phyloP scores from a whole-genome alignment of 768 basidiomycete genomes.

The Lactifluus echinatus region DNA sequence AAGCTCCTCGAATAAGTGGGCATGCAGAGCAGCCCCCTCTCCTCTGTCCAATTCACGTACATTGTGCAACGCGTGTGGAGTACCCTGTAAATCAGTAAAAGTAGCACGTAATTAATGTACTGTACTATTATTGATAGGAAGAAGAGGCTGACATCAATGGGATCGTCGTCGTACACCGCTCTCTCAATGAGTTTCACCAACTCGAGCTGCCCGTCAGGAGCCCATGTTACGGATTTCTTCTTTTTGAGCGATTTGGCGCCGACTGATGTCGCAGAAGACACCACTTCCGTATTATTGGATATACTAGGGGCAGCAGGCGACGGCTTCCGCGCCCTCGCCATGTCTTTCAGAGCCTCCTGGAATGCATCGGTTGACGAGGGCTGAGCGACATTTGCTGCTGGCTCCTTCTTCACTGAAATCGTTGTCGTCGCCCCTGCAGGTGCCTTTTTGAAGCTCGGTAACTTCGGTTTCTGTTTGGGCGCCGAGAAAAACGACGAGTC shows the following conservation, averaged over 20 bases:
- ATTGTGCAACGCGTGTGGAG: conserved; percentile 53
- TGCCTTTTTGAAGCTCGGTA: conserved; percentile 83
- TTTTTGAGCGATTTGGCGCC: conserved; percentile 40
- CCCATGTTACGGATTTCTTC: conserved; percentile 76
- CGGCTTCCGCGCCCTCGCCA: conserved; percentile 52
- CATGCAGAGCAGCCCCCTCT: conserved; percentile 79
- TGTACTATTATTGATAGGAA: conserved; percentile 32
- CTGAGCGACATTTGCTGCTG: conserved; percentile 55
- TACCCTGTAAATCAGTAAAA: conserved; percentile 49
- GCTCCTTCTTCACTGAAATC: conserved; percentile 39
- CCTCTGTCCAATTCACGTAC: conserved; percentile 81
- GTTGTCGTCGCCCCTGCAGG: conserved; percentile 27
- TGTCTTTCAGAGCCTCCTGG: conserved; percentile 75
- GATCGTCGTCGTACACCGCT: conserved; percentile 85
- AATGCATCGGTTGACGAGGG: conserved; percentile 75
- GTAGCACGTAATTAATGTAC: conserved; percentile 43
- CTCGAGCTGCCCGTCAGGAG: conserved; percentile 64
- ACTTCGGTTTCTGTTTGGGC: conserved; percentile 73
- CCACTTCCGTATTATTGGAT: conserved; percentile 31
- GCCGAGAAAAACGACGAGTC: conserved; percentile 87
- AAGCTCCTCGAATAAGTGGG: conserved; percentile 75
- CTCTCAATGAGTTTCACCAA: conserved; percentile 72
- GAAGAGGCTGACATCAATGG: conserved; percentile 67
- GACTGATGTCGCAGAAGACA: conserved; percentile 39
- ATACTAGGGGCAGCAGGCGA: conserved; percentile 38